These are phyloP conservation scores for Retiboletus flavoniger DNA, from an alignment of 1,284 basidiomycete genomes.

Conservation along the genomic window DNA sequence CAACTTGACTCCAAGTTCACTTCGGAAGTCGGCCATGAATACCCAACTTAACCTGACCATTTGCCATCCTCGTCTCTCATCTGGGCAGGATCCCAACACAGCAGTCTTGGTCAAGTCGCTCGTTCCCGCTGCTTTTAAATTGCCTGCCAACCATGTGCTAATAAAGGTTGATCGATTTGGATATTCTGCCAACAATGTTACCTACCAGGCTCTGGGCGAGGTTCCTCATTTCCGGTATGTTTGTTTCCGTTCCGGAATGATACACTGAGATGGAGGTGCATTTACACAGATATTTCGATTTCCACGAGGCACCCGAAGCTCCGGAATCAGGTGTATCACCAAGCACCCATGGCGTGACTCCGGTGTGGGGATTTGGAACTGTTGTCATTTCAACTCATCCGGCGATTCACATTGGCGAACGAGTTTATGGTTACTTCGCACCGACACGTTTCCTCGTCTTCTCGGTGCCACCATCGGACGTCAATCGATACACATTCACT, in stretches of 20 bases:
- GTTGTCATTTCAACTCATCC: slow-evolving; percentile 48
- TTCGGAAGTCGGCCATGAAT: background rate
- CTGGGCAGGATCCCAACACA: slow-evolving; percentile 21
- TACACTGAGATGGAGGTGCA: background rate
- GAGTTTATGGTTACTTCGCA: slow-evolving; percentile 63
- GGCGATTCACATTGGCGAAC: slow-evolving; percentile 50
- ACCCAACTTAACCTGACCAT: slow-evolving; percentile 25
- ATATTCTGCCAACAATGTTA: slow-evolving; percentile 64
- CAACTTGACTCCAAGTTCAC: background rate
- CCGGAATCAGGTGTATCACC: slow-evolving; percentile 36
- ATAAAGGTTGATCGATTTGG: slow-evolving; percentile 62
- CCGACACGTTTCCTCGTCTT: slow-evolving; percentile 55
- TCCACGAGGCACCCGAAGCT: slow-evolving; percentile 46
- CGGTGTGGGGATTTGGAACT: slow-evolving; percentile 67
- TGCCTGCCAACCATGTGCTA: slow-evolving; percentile 50
- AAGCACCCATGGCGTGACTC: slow-evolving; percentile 56
- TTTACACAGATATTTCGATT: slow-evolving; percentile 58
- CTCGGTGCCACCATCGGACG: slow-evolving; percentile 46
- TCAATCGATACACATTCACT: slow-evolving; percentile 53
- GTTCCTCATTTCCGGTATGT: slow-evolving; percentile 57
- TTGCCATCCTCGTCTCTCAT: slow-evolving; percentile 35
- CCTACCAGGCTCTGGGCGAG: slow-evolving; percentile 60
- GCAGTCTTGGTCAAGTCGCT: slow-evolving; percentile 25
- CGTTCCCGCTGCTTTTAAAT: slow-evolving; percentile 28
- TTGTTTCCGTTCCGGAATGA: background rate